Conservation (phyloP, 371 early-diverging fungal species). For the Smittium culicis region DNA sequence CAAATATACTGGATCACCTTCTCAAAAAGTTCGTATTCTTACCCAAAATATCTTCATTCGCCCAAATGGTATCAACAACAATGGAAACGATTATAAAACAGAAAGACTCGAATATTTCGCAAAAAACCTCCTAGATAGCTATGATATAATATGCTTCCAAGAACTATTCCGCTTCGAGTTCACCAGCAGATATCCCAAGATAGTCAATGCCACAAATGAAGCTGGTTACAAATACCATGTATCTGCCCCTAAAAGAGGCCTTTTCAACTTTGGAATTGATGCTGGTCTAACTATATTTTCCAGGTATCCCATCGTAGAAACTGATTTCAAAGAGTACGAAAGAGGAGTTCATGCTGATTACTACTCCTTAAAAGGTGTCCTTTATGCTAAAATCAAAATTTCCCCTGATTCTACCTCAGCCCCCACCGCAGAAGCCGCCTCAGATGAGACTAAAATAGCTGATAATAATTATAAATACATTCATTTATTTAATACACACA, state of each 20-base stretch:
- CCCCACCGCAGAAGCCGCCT: neutral
- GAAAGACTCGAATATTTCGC: no score
- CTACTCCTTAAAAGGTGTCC: slow-evolving; percentile 57
- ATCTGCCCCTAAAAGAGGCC: slow-evolving; percentile 37
- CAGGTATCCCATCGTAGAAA: slow-evolving; percentile 46
- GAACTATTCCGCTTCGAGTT: slow-evolving; percentile 70
- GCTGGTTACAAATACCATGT: slow-evolving; percentile 47
- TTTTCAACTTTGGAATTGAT: slow-evolving; percentile 52
- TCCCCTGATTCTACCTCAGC: neutral
- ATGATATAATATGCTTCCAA: slow-evolving; percentile 67
- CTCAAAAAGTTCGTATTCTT: no score
- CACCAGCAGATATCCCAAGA: slow-evolving; percentile 36
- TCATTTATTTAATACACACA: slow-evolving; percentile 68
- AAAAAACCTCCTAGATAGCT: slow-evolving; percentile 36
- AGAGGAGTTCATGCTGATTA: slow-evolving; percentile 56
- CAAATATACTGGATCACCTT: no score
- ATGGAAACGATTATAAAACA: no score
- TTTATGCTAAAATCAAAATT: slow-evolving; percentile 53
- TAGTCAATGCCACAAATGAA: slow-evolving; percentile 44
- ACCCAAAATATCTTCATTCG: no score
- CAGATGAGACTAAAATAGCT: neutral
- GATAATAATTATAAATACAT: slow-evolving; percentile 29
- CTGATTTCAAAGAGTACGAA: slow-evolving; percentile 42
- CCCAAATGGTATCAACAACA: no score
- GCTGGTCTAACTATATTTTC: slow-evolving; percentile 65